A percentile compares a stretch with the other conserved stretches of the same genome.
Evolutionary conservation across 192 early-diverging fungal genomes (phyloP).

Genomic region (Rhizophagus clarus): DNA sequence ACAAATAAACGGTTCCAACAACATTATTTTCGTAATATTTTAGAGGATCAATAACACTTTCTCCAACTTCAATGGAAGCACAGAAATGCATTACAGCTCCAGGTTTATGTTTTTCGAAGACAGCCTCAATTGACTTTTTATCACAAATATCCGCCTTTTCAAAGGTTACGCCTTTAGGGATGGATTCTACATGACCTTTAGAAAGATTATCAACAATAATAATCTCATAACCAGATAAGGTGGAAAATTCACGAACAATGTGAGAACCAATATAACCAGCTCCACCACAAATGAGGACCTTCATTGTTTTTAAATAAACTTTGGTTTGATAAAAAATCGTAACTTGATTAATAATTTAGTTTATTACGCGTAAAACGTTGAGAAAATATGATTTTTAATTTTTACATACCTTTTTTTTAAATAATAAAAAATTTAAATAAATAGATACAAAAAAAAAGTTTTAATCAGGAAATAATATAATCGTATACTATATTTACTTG

Average conservation of each 20-base stretch:
- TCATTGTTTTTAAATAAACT: conserved; percentile 10
- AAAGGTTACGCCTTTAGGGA: conserved; percentile 33
- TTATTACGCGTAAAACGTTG: neutral
- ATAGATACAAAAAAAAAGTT: too few relatives aligned
- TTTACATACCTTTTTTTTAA: too few relatives aligned
- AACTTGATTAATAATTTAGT: neutral
- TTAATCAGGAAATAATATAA: too few relatives aligned
- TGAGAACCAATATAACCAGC: conserved; percentile 93
- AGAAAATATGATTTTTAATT: too few relatives aligned
- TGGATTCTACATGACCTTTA: conserved; percentile 35
- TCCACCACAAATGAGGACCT: conserved; percentile 63
- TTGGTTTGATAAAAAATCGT: neutral
- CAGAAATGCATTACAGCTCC: conserved; percentile 76
- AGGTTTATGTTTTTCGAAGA: conserved; percentile 45
- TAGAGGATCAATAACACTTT: conserved; percentile 76
- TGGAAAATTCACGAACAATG: conserved; percentile 75
- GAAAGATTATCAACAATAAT: conserved; percentile 89
- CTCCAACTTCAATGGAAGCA: conserved; percentile 82
- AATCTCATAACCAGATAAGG: conserved; percentile 65
- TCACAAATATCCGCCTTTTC: conserved; percentile 50
- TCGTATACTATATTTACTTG: too few relatives aligned
- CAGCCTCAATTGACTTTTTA: conserved; percentile 34
- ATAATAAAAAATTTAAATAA: too few relatives aligned
- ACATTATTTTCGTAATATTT: conserved; percentile 93
- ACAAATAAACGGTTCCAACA: conserved; percentile 79